Conservation (phyloP, 495 filamentous ascomycete species). For the Aspergillus homomorphus region DNA sequence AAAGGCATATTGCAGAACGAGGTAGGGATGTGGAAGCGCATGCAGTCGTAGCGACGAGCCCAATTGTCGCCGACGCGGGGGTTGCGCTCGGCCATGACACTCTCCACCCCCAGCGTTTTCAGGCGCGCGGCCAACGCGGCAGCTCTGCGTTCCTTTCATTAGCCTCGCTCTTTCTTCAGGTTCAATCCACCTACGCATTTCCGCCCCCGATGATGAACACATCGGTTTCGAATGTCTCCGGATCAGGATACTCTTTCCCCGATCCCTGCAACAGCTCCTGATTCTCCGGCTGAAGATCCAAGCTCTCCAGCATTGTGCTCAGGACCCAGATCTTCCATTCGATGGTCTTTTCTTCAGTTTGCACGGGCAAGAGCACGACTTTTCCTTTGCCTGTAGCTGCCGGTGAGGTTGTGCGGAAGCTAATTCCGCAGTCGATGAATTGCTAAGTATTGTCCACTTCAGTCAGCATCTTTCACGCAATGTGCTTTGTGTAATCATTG, state of each 20-base stretch:
- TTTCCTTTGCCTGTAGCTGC: slow-evolving; percentile 20
- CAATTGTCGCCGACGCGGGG: slow-evolving; percentile 34
- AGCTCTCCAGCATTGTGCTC: slow-evolving; percentile 18
- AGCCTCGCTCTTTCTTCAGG: neutral
- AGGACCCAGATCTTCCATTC: slow-evolving; percentile 27
- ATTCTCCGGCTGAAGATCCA: slow-evolving; percentile 20
- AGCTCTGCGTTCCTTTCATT: slow-evolving; percentile 7
- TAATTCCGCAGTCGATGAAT: slow-evolving; percentile 25
- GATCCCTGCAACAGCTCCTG: slow-evolving; percentile 5
- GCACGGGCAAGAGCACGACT: slow-evolving; percentile 18
- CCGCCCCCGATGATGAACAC: slow-evolving; percentile 27
- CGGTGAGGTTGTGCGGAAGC: slow-evolving; percentile 18
- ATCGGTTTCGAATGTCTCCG: slow-evolving; percentile 16
- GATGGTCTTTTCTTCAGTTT: slow-evolving; percentile 4
- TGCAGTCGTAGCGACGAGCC: slow-evolving; percentile 34
- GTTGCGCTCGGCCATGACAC: slow-evolving; percentile 33
- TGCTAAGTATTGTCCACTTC: slow-evolving; percentile 11
- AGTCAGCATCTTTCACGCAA: neutral
- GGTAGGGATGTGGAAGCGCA: slow-evolving; percentile 34
- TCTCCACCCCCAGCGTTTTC: slow-evolving; percentile 31
- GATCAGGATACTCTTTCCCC: neutral
- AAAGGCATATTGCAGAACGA: slow-evolving; percentile 20
- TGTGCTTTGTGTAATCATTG: too few relatives aligned
- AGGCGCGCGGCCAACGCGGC: slow-evolving; percentile 33
- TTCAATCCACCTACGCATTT: slow-evolving; percentile 21